A percentile compares a stretch with the other conserved stretches of the same genome.
Conservation (phyloP, 1,139 yeast species). For the Trichomonascaceae sp. region DNA sequence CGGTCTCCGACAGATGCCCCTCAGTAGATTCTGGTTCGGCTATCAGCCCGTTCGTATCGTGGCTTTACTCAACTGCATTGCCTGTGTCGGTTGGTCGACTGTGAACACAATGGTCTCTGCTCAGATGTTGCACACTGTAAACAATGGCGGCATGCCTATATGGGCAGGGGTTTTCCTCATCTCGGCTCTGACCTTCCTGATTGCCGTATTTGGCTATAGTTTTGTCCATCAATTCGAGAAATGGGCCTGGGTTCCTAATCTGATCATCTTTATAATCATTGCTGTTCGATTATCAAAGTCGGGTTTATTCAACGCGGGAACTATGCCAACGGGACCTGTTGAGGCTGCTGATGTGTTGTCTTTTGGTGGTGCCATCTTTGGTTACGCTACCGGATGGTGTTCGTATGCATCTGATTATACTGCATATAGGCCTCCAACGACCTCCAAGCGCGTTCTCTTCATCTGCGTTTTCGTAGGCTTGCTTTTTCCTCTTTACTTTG, state of each 20-base stretch:
- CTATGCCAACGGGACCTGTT: slow-evolving; percentile 37
- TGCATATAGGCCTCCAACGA: slow-evolving; percentile 68
- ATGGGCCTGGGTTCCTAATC: slow-evolving; percentile 84
- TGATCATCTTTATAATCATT: slow-evolving; percentile 63
- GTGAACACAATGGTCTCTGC: slow-evolving; percentile 89
- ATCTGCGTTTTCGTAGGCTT: slow-evolving; percentile 58
- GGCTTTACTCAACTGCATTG: slow-evolving; percentile 69
- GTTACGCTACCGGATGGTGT: slow-evolving; percentile 94
- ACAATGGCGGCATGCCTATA: slow-evolving; percentile 63
- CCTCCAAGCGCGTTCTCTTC: slow-evolving; percentile 55
- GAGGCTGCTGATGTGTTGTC: slow-evolving; percentile 74
- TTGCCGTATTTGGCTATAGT: slow-evolving; percentile 82
- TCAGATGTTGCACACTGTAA: slow-evolving; percentile 72
- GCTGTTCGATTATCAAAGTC: slow-evolving; percentile 70
- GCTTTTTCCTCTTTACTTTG: slow-evolving; percentile 60
- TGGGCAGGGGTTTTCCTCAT: slow-evolving; percentile 87
- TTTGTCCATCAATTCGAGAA: slow-evolving; percentile 78
- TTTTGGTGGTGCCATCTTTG: slow-evolving; percentile 79
- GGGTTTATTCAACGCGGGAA: slow-evolving; percentile 49
- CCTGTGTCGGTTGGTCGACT: slow-evolving; percentile 95
- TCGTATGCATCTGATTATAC: slow-evolving; percentile 91
- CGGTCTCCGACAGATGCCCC: slow-evolving; percentile 84
- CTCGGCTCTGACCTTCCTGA: slow-evolving; percentile 59
- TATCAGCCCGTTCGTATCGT: slow-evolving; percentile 69
- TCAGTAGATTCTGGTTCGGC: slow-evolving; percentile 76